These are phyloP conservation scores for Psilocybe cyanescens DNA, from an alignment of 768 basidiomycete species.

Conservation along the genomic window DNA sequence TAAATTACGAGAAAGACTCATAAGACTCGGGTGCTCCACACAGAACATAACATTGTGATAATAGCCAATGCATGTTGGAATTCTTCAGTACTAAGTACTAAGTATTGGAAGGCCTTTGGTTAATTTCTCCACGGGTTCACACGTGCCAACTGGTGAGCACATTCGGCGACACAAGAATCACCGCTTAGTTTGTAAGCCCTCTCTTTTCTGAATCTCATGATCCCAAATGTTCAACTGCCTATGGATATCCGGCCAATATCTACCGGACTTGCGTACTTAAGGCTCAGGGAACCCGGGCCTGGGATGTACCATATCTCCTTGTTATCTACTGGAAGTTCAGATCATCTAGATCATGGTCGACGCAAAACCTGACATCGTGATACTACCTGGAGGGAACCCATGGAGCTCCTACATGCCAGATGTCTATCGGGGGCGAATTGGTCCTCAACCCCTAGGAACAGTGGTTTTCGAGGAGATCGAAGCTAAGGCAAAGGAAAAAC, in stretches of 20 bases:
- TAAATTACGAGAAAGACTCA: too few species aligned
- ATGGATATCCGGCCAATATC: not conserved
- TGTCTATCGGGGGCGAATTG: slow-evolving; percentile 42
- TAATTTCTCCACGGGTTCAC: not conserved
- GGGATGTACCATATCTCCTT: not conserved
- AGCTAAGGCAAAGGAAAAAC: slow-evolving; percentile 62
- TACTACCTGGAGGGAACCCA: slow-evolving; percentile 18
- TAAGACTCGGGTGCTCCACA: too few species aligned
- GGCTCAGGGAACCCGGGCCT: not conserved
- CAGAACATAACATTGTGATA: too few species aligned
- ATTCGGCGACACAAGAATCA: not conserved
- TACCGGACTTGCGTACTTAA: slow-evolving; percentile 6
- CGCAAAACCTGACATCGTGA: not conserved
- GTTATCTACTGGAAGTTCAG: not conserved
- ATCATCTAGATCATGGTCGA: slow-evolving; percentile 6
- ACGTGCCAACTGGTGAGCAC: not conserved
- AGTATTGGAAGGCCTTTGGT: too few species aligned
- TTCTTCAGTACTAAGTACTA: too few species aligned
- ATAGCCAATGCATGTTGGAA: too few species aligned
- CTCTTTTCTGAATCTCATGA: slow-evolving; percentile 7
- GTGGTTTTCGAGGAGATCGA: slow-evolving; percentile 67
- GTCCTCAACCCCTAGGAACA: slow-evolving; percentile 57
- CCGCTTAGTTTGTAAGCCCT: not conserved
- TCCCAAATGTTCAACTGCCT: not conserved
- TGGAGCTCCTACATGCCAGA: slow-evolving; percentile 47